phyloP scores from a whole-genome alignment of 1,284 basidiomycete genomes.

The Dichomitus squalens region DNA sequence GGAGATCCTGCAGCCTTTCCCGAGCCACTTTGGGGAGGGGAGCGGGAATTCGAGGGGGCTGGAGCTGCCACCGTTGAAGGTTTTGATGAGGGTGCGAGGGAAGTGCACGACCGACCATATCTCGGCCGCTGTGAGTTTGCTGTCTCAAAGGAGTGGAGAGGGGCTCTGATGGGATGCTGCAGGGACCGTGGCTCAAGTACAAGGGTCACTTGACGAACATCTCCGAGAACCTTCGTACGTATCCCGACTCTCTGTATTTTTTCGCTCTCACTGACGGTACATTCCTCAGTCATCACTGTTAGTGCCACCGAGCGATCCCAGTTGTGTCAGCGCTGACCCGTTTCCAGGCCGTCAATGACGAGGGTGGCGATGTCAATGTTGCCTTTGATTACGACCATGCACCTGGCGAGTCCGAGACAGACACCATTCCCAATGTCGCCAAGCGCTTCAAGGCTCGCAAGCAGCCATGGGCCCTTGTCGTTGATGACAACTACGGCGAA shows the following conservation, averaged over 20 bases:
- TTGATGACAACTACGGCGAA: slow-evolving; percentile 98
- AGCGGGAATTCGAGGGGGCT: slow-evolving; percentile 54
- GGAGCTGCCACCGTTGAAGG: slow-evolving; percentile 83
- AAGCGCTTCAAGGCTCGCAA: slow-evolving; percentile 82
- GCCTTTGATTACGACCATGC: slow-evolving; percentile 75
- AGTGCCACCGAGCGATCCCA: slow-evolving; percentile 17
- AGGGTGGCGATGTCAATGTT: slow-evolving; percentile 88
- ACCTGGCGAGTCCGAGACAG: slow-evolving; percentile 51
- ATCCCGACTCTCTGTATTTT: background rate
- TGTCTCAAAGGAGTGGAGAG: slow-evolving; percentile 6
- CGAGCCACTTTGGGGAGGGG: slow-evolving; percentile 68
- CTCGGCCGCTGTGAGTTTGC: slow-evolving; percentile 77
- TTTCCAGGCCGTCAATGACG: slow-evolving; percentile 83
- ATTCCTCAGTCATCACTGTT: slow-evolving; percentile 57
- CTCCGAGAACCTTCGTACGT: slow-evolving; percentile 90
- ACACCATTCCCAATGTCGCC: slow-evolving; percentile 88
- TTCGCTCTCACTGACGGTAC: slow-evolving; percentile 37
- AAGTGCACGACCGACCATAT: slow-evolving; percentile 99
- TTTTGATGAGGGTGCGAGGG: slow-evolving; percentile 90
- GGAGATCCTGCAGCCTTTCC: slow-evolving; percentile 88
- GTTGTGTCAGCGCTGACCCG: background rate
- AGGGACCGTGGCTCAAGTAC: slow-evolving; percentile 98
- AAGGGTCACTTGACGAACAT: slow-evolving; percentile 96
- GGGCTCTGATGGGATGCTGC: slow-evolving; percentile 4
- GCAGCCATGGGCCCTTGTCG: slow-evolving; percentile 93